Percentiles rank a stretch among this genome's conserved stretches.
phyloP scores from a whole-genome alignment of 1,139 yeast genomes.

The Geotrichum histeridarum region DNA sequence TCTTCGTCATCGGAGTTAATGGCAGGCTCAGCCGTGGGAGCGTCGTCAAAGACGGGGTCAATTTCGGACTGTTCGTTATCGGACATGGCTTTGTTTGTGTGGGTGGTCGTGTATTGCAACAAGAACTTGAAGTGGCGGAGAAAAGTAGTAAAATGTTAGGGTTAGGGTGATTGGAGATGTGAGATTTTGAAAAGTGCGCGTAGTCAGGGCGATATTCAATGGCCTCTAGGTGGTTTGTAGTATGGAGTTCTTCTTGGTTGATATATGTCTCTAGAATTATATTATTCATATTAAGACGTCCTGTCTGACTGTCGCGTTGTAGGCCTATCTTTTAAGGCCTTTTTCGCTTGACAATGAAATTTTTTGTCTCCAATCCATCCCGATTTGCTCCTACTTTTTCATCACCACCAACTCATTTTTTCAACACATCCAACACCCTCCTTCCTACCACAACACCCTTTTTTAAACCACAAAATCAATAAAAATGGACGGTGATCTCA shows the following conservation, averaged over 20 bases:
- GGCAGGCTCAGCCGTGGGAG: slow-evolving; percentile 6
- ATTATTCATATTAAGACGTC: too few relatives aligned
- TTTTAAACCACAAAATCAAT: not conserved
- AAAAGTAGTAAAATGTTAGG: not conserved
- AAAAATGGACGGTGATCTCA: slow-evolving; percentile 20
- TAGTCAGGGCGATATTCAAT: too few relatives aligned
- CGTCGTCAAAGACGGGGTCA: slow-evolving; percentile 16
- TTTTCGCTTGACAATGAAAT: slow-evolving; percentile 7
- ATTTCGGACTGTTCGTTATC: slow-evolving; percentile 8
- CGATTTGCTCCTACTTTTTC: not conserved
- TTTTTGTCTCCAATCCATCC: slow-evolving; percentile 8
- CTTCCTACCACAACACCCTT: not conserved
- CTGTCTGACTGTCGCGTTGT: too few relatives aligned
- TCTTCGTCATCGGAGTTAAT: slow-evolving; percentile 15
- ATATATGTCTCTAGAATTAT: too few relatives aligned
- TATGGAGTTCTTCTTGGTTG: too few relatives aligned
- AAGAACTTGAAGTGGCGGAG: not conserved
- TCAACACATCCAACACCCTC: slow-evolving; percentile 8
- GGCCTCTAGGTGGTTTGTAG: too few relatives aligned
- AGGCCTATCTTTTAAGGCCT: slow-evolving; percentile 10
- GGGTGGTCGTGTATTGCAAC: too few relatives aligned
- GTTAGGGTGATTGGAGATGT: not conserved
- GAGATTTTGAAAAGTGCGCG: too few relatives aligned
- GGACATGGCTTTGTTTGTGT: slow-evolving; percentile 7
- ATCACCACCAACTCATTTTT: slow-evolving; percentile 14